Percentiles rank a stretch among this genome's conserved stretches.
Conservation (phyloP, 2,329 filamentous ascomycete species). For the Myriangium duriaei region DNA sequence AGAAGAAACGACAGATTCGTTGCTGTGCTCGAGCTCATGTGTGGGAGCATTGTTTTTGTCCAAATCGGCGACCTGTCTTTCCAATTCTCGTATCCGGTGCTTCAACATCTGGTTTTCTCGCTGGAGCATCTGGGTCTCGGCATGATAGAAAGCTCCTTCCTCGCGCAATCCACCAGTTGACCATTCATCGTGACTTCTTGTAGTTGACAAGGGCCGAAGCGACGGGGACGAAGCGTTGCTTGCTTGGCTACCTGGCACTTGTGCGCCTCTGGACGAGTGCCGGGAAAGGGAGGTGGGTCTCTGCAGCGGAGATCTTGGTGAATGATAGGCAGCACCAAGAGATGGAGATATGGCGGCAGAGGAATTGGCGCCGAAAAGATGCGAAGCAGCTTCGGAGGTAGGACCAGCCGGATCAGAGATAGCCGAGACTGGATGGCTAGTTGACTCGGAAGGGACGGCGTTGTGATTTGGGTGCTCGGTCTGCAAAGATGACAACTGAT, state of each 20-base stretch:
- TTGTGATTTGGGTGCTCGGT: constrained; percentile 22
- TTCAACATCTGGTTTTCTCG: constrained; percentile 76
- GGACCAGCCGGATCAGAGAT: constrained; percentile 26
- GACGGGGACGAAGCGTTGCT: constrained; percentile 32
- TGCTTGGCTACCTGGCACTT: constrained; percentile 20
- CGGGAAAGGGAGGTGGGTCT: constrained; percentile 27
- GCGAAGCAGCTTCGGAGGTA: not conserved
- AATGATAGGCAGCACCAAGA: constrained; percentile 10
- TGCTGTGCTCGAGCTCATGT: not conserved
- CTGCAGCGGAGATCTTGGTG: constrained; percentile 17
- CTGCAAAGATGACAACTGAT: constrained; percentile 53
- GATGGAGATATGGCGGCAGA: constrained; percentile 1
- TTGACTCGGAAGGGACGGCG: constrained; percentile 24
- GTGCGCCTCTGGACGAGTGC: constrained; percentile 29
- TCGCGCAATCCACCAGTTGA: constrained; percentile 49
- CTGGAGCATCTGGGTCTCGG: constrained; percentile 64
- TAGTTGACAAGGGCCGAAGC: constrained; percentile 44
- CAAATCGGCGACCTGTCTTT: constrained; percentile 13
- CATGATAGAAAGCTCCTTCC: constrained; percentile 68
- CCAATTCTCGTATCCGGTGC: constrained; percentile 59
- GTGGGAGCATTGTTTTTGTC: constrained; percentile 7
- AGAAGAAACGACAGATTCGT: not conserved
- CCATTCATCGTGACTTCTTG: constrained; percentile 42
- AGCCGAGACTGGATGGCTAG: constrained; percentile 10
- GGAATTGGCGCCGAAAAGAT: too few relatives aligned